Base-by-base conservation (phyloP, 345 rosid genomes). In the Capsella bursapastoris region DNA sequence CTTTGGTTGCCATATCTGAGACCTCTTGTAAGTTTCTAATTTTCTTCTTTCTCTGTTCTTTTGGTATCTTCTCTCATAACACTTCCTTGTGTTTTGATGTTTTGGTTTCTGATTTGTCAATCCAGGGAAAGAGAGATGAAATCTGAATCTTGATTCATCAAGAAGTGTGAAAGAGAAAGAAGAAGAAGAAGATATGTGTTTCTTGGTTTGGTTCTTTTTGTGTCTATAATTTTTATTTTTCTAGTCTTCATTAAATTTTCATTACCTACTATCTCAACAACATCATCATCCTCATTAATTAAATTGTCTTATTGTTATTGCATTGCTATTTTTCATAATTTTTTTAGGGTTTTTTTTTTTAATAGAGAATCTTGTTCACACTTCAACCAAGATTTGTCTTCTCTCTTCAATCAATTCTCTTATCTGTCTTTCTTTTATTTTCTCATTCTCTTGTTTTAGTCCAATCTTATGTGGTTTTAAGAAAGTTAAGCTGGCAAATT, bases 1-100 rank as follows among this genome's bases (percentile, higher is more conserved):
- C 84, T 84, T 90, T 78, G 86, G 93, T 58, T 94, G 98, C 87
- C 97, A 89, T 84, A 78, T 85, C 84, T 93, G 73, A 66, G 74
- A 59, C 31, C 53, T 49, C n/a, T 15, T 64, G 76, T 77, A 16
- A 77, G 71, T 18, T 47, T 56, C 35, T 64, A 0, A 14, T 38
- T 60, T 12, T 61, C 37, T 6, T 34, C 35, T 5, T 32, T 11
- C 29, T 28, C 49, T 37, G 12, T 35, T 40, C 3, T 59, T 35
- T 34, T 22, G 13, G 48, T 12, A 16, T 45, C 13, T 35, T 35
- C 2, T 34, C 7, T 2, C 37, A 22, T 22, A 22, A 18, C 0
- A 31, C 0, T 57, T 59, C 48, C 5, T 34, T 34, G 37, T 11
- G 6, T 14, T 34, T 57, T 41, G 52, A 68, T 68, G 51, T 73